phyloP scores from a whole-genome alignment of 108 stramenopile genomes.

The Skeletonema potamos region DNA sequence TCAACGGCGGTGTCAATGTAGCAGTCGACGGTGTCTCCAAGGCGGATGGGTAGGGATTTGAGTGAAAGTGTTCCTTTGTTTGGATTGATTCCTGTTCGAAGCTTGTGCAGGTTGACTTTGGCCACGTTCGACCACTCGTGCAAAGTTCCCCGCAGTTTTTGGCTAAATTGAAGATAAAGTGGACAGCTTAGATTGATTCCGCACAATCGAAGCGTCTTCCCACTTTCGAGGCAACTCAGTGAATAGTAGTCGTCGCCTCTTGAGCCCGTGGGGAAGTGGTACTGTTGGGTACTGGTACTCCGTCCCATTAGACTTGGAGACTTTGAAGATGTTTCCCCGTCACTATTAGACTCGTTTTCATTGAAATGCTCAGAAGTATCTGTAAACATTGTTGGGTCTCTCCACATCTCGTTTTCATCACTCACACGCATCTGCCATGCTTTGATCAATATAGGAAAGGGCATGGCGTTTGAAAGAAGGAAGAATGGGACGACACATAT shows the following conservation, averaged over 20 bases:
- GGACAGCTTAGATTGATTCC: constrained; percentile 23
- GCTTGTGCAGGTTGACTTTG: constrained; percentile 4
- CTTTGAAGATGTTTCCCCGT: constrained; percentile 24
- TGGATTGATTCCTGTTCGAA: constrained; percentile 25
- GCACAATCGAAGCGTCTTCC: constrained; percentile 15
- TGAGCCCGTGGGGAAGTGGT: constrained; percentile 8
- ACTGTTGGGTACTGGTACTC: neutral
- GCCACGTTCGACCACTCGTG: constrained; percentile 21
- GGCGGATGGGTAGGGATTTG: neutral
- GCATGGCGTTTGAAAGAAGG: constrained; percentile 21
- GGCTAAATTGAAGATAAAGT: constrained; percentile 28
- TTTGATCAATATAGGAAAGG: constrained; percentile 19
- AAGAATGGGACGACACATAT: constrained; percentile 26
- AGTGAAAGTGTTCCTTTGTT: constrained; percentile 15
- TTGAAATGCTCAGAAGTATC: neutral
- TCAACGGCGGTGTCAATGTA: constrained; percentile 26
- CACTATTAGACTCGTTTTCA: constrained; percentile 20
- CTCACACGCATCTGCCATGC: constrained; percentile 12
- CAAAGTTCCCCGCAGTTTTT: neutral
- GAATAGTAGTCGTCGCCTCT: constrained; percentile 8
- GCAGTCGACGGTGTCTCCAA: constrained; percentile 33
- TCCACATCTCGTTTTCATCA: constrained; percentile 22
- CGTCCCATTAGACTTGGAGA: constrained; percentile 4
- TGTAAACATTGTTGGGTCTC: neutral
- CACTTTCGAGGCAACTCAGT: constrained; percentile 1